Evolutionary conservation across 1,284 basidiomycete genomes (phyloP).

Genomic region (Entoloma clypeatum): DNA sequence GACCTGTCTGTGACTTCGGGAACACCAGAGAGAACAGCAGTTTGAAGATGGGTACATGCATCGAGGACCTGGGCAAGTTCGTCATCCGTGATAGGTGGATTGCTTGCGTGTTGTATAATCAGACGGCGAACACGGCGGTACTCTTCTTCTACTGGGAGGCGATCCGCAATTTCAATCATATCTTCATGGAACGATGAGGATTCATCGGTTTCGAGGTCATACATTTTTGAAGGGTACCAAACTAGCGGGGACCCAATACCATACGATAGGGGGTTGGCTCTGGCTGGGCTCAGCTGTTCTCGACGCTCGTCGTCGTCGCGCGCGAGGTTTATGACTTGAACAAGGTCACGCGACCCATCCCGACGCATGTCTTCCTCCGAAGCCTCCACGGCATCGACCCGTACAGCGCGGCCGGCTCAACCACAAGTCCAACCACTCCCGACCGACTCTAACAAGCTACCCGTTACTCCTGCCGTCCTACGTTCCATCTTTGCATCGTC

Average conservation of each 20-base stretch:
- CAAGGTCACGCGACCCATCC: conserved; percentile 18
- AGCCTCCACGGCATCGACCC: conserved; percentile 36
- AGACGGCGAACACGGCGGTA: conserved; percentile 54
- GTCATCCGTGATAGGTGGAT: conserved; percentile 53
- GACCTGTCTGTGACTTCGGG: conserved; percentile 67
- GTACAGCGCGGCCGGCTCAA: conserved; percentile 33
- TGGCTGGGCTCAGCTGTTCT: conserved; percentile 2
- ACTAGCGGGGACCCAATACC: neutral
- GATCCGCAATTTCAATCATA: conserved; percentile 50
- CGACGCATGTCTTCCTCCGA: conserved; percentile 40
- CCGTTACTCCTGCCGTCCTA: conserved; percentile 75
- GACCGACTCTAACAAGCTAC: conserved; percentile 47
- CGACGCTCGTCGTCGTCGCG: too few relatives aligned
- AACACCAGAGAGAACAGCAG: conserved; percentile 69
- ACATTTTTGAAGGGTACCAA: conserved; percentile 10
- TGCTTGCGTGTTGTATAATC: conserved; percentile 37
- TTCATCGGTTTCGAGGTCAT: conserved; percentile 22
- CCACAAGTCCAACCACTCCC: conserved; percentile 30
- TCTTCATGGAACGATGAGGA: conserved; percentile 43
- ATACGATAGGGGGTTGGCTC: conserved; percentile 6
- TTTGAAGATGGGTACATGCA: conserved; percentile 67
- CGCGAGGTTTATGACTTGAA: too few relatives aligned
- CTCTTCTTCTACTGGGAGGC: conserved; percentile 52
- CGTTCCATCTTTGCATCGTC: conserved; percentile 81
- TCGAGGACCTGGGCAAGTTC: conserved; percentile 61